Percentiles rank a stretch among this genome's conserved stretches.
These are phyloP conservation scores for Rhizophora mangle DNA, from an alignment of 345 rosid species.

Conservation along the genomic window DNA sequence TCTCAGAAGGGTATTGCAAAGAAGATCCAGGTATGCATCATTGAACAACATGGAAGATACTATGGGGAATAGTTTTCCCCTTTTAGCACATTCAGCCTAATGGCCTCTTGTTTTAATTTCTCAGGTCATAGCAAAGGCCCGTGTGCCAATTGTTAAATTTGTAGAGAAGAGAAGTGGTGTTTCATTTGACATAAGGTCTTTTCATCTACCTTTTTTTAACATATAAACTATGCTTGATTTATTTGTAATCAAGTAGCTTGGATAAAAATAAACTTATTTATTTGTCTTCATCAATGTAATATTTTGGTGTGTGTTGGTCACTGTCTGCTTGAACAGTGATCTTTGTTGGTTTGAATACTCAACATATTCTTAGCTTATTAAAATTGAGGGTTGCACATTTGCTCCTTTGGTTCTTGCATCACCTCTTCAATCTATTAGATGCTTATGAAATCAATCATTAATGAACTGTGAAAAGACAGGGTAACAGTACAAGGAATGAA, in stretches of 20 bases:
- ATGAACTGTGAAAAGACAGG: conserved; percentile 1
- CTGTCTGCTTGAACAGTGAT: not conserved
- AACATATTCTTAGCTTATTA: not conserved
- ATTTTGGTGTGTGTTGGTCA: not conserved
- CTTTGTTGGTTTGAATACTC: not conserved
- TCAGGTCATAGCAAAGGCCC: conserved; percentile 90
- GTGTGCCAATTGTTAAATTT: conserved; percentile 92
- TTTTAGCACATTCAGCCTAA: not conserved
- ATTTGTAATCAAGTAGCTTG: not conserved
- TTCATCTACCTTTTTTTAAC: conserved; percentile 6
- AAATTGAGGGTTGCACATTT: not conserved
- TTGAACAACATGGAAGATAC: not conserved
- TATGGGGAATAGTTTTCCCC: not conserved
- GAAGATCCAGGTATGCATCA: conserved; percentile 57
- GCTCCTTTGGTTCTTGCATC: no score
- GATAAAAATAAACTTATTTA: not conserved
- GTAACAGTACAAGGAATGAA: not conserved
- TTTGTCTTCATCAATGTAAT: not conserved
- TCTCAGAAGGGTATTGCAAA: conserved; percentile 77
- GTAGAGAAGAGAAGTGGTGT: conserved; percentile 79
- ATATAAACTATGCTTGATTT: conserved; percentile 1
- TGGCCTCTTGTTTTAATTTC: conserved; percentile 9
- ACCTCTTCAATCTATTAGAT: not conserved
- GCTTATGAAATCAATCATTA: not conserved
- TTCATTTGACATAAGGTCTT: conserved; percentile 79